Evolutionary conservation across 768 basidiomycete genomes (phyloP), one percentile per base, ranked within the genome.

Genomic region (Arthromyces matolae): DNA sequence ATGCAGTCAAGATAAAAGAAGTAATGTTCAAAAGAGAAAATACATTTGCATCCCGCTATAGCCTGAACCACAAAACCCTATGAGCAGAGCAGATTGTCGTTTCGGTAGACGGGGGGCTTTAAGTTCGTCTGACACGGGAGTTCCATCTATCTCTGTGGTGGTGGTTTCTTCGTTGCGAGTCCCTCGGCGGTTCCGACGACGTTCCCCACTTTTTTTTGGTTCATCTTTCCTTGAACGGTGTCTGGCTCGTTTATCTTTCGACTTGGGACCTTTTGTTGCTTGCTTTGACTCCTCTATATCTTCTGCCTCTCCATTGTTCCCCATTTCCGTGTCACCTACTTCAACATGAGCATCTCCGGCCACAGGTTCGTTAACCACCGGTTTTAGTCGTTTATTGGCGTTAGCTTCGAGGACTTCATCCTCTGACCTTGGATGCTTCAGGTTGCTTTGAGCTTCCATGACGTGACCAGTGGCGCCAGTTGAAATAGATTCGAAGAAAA

Each of bases 1-100:
- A 52, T 34, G 53, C 42, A 45, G 13, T 12, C 14, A 27, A 33
- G 12, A n/a, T 24, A 6, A 29, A 25, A 28, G n/a, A 41, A 13
- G 37, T 24, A 18, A 47, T 44, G 53, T 14, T 31, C 19, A 39
- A 25, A n/a, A 20, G 32, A 34, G 10, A 39, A 18, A 92, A 61
- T 61, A 96, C 95, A 93, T 87, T 71, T 98, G 95, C 90, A 96
- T 97, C 19, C 95, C 95, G 58, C 79, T 86, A 64, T 84, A 96
- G 1, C 89, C 92, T 0, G 89, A 84, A 5, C 95, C 95, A 66
- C 90, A 92, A 58, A 93, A 97, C 2, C 94, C 93, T 22, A 97
- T 72, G 42, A 96, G 68, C 38, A 97, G 64, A 0, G 90, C 93
- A 32, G 84, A 85, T 70, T 84, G 84, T 58, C 85, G 78, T 68